phyloP scores from a whole-genome alignment of 2,329 filamentous ascomycete species.

The Clonostachys rosea region DNA sequence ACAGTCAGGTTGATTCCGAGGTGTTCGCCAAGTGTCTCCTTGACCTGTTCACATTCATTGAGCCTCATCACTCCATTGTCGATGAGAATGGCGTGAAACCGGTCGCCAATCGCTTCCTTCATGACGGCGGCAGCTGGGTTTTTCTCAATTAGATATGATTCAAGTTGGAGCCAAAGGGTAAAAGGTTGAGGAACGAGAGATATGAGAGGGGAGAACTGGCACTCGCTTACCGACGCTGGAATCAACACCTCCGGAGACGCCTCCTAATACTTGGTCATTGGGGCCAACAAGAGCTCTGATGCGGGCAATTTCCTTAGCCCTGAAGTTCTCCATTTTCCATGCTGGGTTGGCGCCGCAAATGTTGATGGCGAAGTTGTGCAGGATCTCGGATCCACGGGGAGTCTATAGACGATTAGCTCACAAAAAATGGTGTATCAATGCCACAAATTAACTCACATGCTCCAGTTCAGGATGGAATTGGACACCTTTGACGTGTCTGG shows the following conservation, averaged over 20 bases:
- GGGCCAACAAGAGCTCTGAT: conserved; percentile 81
- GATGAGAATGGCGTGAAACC: conserved; percentile 75
- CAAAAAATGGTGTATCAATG: not conserved
- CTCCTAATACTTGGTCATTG: conserved; percentile 70
- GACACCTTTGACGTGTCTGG: conserved; percentile 39
- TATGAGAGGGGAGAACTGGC: no score
- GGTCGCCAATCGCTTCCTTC: conserved; percentile 77
- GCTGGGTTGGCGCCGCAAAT: conserved; percentile 74
- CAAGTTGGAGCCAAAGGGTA: no score
- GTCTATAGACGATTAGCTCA: conserved; percentile 48
- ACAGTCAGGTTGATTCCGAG: conserved; percentile 90
- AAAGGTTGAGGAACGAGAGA: no score
- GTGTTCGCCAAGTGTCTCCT: conserved; percentile 71
- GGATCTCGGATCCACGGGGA: conserved; percentile 60
- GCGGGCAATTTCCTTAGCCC: conserved; percentile 72
- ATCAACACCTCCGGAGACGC: conserved; percentile 73
- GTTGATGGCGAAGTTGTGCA: conserved; percentile 78
- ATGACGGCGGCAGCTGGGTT: conserved; percentile 68
- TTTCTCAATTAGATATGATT: no score
- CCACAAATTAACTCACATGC: conserved; percentile 10
- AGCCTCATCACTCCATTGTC: conserved; percentile 84
- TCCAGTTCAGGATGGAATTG: conserved; percentile 86
- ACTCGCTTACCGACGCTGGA: conserved; percentile 56
- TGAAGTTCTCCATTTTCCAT: conserved; percentile 86
- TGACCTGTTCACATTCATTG: conserved; percentile 78